Evolutionary conservation across 768 basidiomycete species (phyloP), one percentile per base, ranked within the genome.

Genomic region (Lactifluus hygrophoroides): DNA sequence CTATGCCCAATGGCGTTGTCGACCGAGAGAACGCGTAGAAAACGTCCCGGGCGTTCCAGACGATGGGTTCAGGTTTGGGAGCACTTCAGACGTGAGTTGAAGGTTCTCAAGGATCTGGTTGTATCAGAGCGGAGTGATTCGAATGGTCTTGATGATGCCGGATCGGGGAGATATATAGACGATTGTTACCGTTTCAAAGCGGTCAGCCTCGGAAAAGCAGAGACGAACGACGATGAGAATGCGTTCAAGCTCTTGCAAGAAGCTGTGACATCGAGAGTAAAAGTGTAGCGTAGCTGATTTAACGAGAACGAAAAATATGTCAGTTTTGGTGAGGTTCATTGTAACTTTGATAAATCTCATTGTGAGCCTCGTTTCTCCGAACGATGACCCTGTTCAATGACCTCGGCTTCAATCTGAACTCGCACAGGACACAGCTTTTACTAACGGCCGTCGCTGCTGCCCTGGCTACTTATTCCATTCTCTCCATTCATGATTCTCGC

Each of bases 381-480:
- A n/a, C 21, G 14, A 57, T 60, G 58, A 11, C 34, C 25, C n/a
- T 55, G 21, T 47, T 54, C 48, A 35, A 17, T n/a, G 11, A 44
- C 37, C 17, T 43, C 53, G 27, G 27, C 13, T 21, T 71, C 37
- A 68, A 70, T 65, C 34, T 67, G 48, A 64, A 63, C 17, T 81
- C 83, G 21, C 86, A 88, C 66, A 77, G 74, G 64, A 74, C 78
- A 13, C 88, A 90, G 66, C 80, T 90, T 46, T 65, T 88, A 27
- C 72, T 79, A 44, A 79, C 83, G 13, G 88, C 86, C n/a, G 62
- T 84, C 43, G 77, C 79, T 13, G 81, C 86, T 13, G 86, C 88
- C 5, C 61, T 80, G 2, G 72, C 79, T 1, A 90, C 88, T 11
- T 83, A 79, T 5, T 74, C 77, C 0, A 62, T 82, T 3, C 69